Base-by-base conservation (phyloP, 148 eudicot genomes). In the Dianthus caryophyllus region DNA sequence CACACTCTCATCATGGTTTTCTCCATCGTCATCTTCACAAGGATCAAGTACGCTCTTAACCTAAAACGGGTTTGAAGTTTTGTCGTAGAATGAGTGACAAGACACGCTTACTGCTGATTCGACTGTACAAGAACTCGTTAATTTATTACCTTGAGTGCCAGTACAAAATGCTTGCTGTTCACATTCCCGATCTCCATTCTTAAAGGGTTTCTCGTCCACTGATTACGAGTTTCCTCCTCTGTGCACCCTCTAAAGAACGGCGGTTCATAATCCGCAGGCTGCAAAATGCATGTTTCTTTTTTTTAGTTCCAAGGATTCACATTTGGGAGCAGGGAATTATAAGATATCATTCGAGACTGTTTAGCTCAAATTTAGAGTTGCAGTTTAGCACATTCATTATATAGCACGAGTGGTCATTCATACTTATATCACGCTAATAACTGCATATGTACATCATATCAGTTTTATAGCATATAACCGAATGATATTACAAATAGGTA, bases 11-110 rank as follows among this genome's bases (percentile, higher is more conserved):
- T 84, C 93, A 49, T 79, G 82, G 64, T 76, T 77, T 47, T 79
- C 92, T 73, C 81, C 88, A 74, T 85, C 82, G 50, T 88, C 96
- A 75, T 88, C 90, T 71, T 94, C 99, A 80, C 97, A 90, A 67
- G 96, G 98, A 83, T 94, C 97, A 49, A 94, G 90, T 61, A 88
- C 88, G 64, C 98, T 94, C 76, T 90, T 94, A 69, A 94, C 97
- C 98, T 94, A 79, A 54, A 68, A 10, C 15, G 60, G 63, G 24
- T 57, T n/a, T 21, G n/a, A 66, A 11, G 13, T 36, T 18, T 50
- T 6, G 53, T 52, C 24, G 51, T 46, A 56, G n/a, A 39, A 51
- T 27, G 20, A 27, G 43, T 13, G 6, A 17, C 21, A 20, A 20
- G 9, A 29, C 18, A 21, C 18, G 49, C 15, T 22, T 46, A 13